Conservation (phyloP, 345 rosid genomes). For the Heritiera littoralis region DNA sequence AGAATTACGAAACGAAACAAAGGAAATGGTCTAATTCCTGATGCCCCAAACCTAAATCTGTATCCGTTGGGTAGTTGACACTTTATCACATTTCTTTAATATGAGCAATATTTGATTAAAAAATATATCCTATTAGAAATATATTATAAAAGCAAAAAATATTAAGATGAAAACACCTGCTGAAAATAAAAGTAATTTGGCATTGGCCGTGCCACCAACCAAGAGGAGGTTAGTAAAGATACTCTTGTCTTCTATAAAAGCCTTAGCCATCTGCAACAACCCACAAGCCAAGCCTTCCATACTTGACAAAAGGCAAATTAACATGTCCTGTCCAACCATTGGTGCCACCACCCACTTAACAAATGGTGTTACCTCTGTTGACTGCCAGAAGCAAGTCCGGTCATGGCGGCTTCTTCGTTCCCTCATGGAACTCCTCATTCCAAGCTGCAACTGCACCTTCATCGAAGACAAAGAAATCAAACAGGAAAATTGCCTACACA, state of each 20-base stretch:
- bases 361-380: constrained; percentile 53
- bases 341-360: constrained; percentile 38
- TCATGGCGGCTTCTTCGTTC: constrained; percentile 74
- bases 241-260: constrained; percentile 8
- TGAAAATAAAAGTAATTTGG: not conserved
- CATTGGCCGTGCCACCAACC: not conserved
- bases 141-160: not conserved
- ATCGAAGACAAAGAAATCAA: constrained; percentile 31
- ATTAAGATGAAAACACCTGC: not conserved
- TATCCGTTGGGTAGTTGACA: not conserved
- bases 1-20: not conserved
- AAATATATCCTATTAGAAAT: not conserved
- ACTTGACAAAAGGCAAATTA: not conserved
- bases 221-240: not conserved
- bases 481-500: constrained; percentile 23
- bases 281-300: constrained; percentile 22
- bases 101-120: not conserved
- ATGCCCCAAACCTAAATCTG: not conserved
- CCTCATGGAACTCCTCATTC: constrained; percentile 56
- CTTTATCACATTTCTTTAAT: not conserved
- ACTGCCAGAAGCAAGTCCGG: constrained; percentile 78
- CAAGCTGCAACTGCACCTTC: constrained; percentile 52
- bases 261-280: constrained; percentile 9
- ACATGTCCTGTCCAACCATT: constrained; percentile 43
- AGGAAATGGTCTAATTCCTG: not conserved